Percentiles rank a stretch among this genome's conserved stretches.
Conservation (phyloP, 768 basidiomycete species). For the Macrocybe gigantea region DNA sequence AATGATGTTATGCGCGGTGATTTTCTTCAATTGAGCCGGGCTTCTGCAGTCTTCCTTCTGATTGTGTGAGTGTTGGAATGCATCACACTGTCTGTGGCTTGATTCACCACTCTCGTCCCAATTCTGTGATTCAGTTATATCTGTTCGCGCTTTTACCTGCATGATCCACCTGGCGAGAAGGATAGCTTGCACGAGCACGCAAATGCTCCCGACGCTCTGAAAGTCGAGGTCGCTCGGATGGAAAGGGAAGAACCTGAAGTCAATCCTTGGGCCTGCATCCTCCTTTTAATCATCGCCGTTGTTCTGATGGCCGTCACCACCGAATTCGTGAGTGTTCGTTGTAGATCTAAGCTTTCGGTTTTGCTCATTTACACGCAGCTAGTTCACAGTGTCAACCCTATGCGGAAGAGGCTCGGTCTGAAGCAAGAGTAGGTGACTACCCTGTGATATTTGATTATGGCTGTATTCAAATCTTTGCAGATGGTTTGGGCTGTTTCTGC, state of each 20-base stretch:
- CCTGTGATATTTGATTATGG: background rate
- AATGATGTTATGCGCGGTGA: slow-evolving; percentile 37
- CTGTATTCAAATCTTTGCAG: slow-evolving; percentile 22
- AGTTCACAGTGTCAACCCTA: slow-evolving; percentile 55
- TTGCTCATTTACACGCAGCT: slow-evolving; percentile 30
- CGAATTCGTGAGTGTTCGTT: slow-evolving; percentile 47
- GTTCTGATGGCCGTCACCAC: slow-evolving; percentile 61
- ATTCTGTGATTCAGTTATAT: slow-evolving; percentile 40
- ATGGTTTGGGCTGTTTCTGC: slow-evolving; percentile 68
- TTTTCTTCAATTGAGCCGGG: slow-evolving; percentile 59
- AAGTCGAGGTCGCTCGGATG: slow-evolving; percentile 30
- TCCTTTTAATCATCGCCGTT: slow-evolving; percentile 44
- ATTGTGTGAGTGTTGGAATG: slow-evolving; percentile 35
- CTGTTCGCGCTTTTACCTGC: slow-evolving; percentile 59
- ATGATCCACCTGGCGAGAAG: slow-evolving; percentile 60
- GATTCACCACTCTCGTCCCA: background rate
- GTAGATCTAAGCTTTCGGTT: background rate
- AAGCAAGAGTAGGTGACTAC: slow-evolving; percentile 39
- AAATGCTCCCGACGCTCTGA: slow-evolving; percentile 39
- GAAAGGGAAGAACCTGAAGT: slow-evolving; percentile 43
- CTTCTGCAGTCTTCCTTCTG: slow-evolving; percentile 56
- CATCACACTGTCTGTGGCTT: background rate
- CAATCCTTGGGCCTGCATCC: slow-evolving; percentile 57
- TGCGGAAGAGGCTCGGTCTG: slow-evolving; percentile 35
- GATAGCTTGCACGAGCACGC: slow-evolving; percentile 35